These are phyloP conservation scores for Fusarium sublunatum DNA, from an alignment of 2,329 filamentous ascomycete species.

Conservation along the genomic window DNA sequence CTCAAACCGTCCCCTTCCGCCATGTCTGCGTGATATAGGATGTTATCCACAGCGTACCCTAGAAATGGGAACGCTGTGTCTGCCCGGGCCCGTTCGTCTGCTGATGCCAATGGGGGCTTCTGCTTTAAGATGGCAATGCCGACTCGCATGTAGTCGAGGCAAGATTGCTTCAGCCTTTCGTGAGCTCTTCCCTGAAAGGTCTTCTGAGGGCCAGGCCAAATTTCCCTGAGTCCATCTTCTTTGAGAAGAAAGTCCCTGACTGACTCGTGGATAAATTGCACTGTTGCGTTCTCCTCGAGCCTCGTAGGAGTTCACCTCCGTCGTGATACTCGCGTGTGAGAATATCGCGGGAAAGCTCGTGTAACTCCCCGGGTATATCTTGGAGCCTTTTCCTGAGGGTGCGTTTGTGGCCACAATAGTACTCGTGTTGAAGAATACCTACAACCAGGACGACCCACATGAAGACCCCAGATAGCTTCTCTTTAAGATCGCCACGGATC, in stretches of 20 bases:
- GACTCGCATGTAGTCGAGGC: background rate
- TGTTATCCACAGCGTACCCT: constrained; percentile 14
- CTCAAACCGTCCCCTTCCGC: background rate
- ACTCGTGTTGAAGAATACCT: constrained; percentile 52
- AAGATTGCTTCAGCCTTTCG: constrained; percentile 18
- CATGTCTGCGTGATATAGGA: constrained; percentile 28
- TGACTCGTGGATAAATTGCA: constrained; percentile 64
- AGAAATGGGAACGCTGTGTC: constrained; percentile 25
- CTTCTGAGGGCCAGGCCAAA: background rate
- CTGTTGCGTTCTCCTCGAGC: constrained; percentile 29
- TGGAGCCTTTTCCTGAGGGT: constrained; percentile 45
- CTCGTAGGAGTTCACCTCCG: constrained; percentile 53
- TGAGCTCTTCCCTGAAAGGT: constrained; percentile 2
- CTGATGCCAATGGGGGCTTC: background rate
- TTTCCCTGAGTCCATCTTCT: constrained; percentile 44
- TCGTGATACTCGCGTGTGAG: constrained; percentile 59
- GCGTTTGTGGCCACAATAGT: constrained; percentile 42
- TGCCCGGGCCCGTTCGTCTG: background rate
- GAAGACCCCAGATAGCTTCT: constrained; percentile 56
- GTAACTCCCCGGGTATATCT: constrained; percentile 54
- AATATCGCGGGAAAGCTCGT: constrained; percentile 62
- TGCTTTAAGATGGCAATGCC: no score
- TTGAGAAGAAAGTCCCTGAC: constrained; percentile 60
- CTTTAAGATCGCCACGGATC: constrained; percentile 42
- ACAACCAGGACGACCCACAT: constrained; percentile 58